Base-by-base conservation (phyloP, 495 filamentous ascomycete species). In the Aspergillus kassunensis region DNA sequence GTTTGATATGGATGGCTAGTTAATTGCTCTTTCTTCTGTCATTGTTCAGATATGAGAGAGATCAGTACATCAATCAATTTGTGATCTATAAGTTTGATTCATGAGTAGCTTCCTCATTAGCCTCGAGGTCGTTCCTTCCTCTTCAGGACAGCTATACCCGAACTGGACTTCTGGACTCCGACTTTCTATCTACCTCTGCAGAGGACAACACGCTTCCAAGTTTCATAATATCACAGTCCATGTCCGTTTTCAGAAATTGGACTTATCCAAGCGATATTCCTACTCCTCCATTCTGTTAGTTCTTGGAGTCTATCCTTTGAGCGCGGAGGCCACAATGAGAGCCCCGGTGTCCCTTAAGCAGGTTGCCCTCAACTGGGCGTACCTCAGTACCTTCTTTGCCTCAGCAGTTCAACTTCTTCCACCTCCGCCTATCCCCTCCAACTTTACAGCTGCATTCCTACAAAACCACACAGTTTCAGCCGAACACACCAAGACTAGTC, bases 381-480 rank as follows among this genome's bases (percentile, higher is more conserved):
- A 15, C 24, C 27, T 44, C 42, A 30, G 13, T 9, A 21, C 25
- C 18, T 33, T 40, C 41, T 15, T 41, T 23, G 33, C n/a, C 23
- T 19, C 39, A 23, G 27, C 37, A 36, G 39, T 44, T 15, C 52
- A 47, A 15, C 52, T 51, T 7, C 54, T 51, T 16, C 54, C 54
- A 27, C 54, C 34, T 13, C 54, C 48, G 3, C 54, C 41, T 5
- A 40, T 44, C 13, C 47, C 24, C n/a, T 24, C 42, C 34, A 33
- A 23, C 13, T 39, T 41, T 33, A 34, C 31, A 21, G 13, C 44
- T 34, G 12, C 40, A 10, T 15, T 51, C 29, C 50, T 52, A 19
- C 20, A 24, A 16, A 46, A 68, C 77, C 19, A 63, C 65, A 39
- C 40, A 15, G 34, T 21, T 16, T 6, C 23, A 7, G 3, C 34